Evolutionary conservation across 75 land plant species (phyloP).

Genomic region (Selaginella moellendorffii): DNA sequence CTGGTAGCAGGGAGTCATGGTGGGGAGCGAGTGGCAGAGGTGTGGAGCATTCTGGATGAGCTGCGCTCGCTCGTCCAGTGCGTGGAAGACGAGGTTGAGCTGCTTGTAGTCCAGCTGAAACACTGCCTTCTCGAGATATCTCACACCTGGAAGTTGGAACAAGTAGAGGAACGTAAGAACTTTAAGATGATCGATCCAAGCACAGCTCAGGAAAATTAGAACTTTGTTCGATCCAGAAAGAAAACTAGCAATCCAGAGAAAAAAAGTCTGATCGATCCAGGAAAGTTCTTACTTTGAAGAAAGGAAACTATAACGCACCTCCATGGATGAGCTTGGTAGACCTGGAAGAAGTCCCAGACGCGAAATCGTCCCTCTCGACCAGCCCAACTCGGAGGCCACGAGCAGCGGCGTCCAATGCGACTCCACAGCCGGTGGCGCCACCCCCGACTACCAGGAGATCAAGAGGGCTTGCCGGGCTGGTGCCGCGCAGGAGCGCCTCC

Average conservation of each 20-base stretch:
- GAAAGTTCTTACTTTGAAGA: no score
- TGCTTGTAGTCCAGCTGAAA: conserved; percentile 90
- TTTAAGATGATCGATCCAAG: no score
- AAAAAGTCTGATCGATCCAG: no score
- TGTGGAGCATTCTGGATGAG: conserved; percentile 94
- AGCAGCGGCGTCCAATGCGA: conserved; percentile 77
- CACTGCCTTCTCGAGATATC: conserved; percentile 93
- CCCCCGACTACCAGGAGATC: conserved; percentile 88
- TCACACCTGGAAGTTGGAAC: conserved; percentile 42
- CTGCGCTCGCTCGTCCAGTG: conserved; percentile 84
- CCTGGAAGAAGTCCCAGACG: conserved; percentile 86
- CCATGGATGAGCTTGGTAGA: conserved; percentile 96
- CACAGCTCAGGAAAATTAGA: no score
- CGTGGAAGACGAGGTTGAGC: conserved; percentile 89
- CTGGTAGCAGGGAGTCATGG: conserved; percentile 97
- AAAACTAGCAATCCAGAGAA: no score
- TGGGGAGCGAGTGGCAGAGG: conserved; percentile 77
- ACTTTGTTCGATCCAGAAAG: no score
- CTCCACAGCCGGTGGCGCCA: conserved; percentile 94
- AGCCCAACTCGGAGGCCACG: conserved; percentile 89
- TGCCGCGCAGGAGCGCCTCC: conserved; percentile 52
- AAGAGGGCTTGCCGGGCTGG: conserved; percentile 38
- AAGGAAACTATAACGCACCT: no score
- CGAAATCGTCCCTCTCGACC: conserved; percentile 91
- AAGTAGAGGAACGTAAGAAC: no score